Percentiles rank a stretch among this genome's conserved stretches.
These are phyloP conservation scores for Brassica balearica DNA, from an alignment of 441 rosid genomes.

Conservation along the genomic window DNA sequence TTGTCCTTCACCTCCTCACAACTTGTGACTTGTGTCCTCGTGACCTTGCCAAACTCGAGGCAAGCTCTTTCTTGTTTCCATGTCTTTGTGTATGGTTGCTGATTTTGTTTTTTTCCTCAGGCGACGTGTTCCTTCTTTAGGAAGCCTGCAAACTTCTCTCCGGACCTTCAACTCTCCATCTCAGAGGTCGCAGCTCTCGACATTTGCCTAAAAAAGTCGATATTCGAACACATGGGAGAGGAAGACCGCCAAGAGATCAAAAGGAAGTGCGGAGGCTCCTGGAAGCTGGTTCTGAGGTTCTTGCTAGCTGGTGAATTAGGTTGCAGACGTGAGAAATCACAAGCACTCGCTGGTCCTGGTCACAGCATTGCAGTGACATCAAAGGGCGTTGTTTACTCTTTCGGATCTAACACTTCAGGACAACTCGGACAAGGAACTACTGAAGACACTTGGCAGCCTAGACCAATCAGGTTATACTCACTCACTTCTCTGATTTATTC, in stretches of 20 bases:
- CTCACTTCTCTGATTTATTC: conserved; percentile 37
- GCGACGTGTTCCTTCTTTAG: conserved; percentile 86
- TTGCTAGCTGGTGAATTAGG: conserved; percentile 83
- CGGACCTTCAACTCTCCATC: conserved; percentile 73
- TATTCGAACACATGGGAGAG: conserved; percentile 72
- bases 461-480: conserved; percentile 71
- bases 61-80: conserved; percentile 40
- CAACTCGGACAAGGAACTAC: conserved; percentile 86
- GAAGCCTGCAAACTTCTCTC: conserved; percentile 84
- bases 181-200: conserved; percentile 94
- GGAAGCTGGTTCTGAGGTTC: conserved; percentile 87
- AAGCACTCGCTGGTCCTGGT: conserved; percentile 93
- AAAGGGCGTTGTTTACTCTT: conserved; percentile 71
- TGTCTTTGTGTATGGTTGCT: no score
- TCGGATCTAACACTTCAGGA: conserved; percentile 81
- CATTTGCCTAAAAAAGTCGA: conserved; percentile 74
- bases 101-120: no score
- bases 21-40: conserved; percentile 80
- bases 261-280: conserved; percentile 85
- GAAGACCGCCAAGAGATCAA: conserved; percentile 71
- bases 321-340: conserved; percentile 90
- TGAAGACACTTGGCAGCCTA: conserved; percentile 81
- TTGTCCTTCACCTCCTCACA: conserved; percentile 90
- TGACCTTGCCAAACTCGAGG: conserved; percentile 96
- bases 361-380: conserved; percentile 90